A percentile compares a stretch with the other conserved stretches of the same genome.
Evolutionary conservation across 768 basidiomycete species (phyloP).

Genomic region (Scleroderma bovista): DNA sequence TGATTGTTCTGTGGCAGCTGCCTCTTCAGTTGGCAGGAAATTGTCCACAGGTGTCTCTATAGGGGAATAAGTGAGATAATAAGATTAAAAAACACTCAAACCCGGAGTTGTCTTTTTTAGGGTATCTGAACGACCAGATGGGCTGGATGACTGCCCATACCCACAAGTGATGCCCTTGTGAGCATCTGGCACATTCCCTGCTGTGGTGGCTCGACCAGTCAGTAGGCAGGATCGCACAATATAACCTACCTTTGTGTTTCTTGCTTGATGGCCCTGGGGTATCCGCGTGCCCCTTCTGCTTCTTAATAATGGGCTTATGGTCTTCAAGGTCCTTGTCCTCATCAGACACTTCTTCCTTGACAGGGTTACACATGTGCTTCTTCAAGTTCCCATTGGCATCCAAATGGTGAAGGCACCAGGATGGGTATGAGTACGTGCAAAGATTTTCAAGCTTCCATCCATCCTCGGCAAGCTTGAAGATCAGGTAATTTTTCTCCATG

Average conservation of each 20-base stretch:
- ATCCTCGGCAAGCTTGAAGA: constrained; percentile 3
- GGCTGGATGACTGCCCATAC: too few species aligned
- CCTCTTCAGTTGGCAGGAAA: too few species aligned
- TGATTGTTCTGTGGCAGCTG: too few species aligned
- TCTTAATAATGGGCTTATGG: not conserved
- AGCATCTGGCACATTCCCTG: too few species aligned
- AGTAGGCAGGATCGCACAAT: too few species aligned
- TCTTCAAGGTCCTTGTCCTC: not conserved
- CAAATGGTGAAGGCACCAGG: not conserved
- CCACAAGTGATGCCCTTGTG: too few species aligned
- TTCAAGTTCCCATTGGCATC: not conserved
- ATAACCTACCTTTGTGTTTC: not conserved
- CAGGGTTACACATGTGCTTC: not conserved
- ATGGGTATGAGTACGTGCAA: not conserved
- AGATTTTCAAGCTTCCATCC: constrained; percentile 5
- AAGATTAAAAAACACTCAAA: too few species aligned
- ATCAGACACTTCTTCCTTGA: not conserved
- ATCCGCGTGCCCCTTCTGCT: not conserved
- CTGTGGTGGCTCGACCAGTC: too few species aligned
- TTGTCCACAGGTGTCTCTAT: too few species aligned
- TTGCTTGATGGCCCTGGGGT: not conserved
- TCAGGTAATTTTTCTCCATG: not conserved
- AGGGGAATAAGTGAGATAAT: too few species aligned
- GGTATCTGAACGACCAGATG: too few species aligned
- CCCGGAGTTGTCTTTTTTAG: too few species aligned